These are phyloP conservation scores for Prunus kanzakura DNA, from an alignment of 306 rosid genomes.

Conservation along the genomic window DNA sequence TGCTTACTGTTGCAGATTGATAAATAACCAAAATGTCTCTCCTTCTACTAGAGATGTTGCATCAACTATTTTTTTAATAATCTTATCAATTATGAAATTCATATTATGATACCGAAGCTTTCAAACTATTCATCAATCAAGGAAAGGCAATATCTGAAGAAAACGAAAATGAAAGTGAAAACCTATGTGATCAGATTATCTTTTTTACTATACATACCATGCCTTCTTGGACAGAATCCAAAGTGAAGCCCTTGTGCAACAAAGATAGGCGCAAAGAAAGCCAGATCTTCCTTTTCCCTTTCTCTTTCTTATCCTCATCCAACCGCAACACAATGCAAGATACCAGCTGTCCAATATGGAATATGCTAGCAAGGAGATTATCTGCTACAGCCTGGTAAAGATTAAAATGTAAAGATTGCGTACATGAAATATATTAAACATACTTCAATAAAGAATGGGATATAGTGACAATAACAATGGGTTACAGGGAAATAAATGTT, in stretches of 20 bases:
- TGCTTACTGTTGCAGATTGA: neutral
- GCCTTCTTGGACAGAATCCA: slow-evolving; percentile 86
- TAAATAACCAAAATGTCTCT: neutral
- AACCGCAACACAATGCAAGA: slow-evolving; percentile 71
- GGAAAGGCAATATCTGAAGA: neutral
- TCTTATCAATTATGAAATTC: neutral
- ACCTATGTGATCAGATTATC: neutral
- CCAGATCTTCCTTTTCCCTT: slow-evolving; percentile 80
- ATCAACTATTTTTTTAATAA: neutral
- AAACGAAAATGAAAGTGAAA: neutral
- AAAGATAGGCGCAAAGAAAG: slow-evolving; percentile 85
- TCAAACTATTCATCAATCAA: neutral
- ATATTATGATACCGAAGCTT: neutral
- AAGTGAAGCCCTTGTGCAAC: slow-evolving; percentile 65
- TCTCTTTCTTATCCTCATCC: slow-evolving; percentile 80
- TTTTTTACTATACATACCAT: slow-evolving; percentile 50
- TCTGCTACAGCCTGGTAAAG: slow-evolving; percentile 50
- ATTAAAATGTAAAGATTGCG: slow-evolving; percentile 15
- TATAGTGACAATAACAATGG: neutral
- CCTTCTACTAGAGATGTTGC: neutral
- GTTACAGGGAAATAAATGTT: neutral
- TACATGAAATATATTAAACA: neutral
- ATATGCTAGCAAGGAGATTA: slow-evolving; percentile 52
- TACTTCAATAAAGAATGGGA: neutral
- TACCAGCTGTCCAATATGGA: slow-evolving; percentile 75